Percentiles rank a stretch among this genome's conserved stretches.
phyloP scores from a whole-genome alignment of 177 flowering plant genomes.

The Vitis hybrid region DNA sequence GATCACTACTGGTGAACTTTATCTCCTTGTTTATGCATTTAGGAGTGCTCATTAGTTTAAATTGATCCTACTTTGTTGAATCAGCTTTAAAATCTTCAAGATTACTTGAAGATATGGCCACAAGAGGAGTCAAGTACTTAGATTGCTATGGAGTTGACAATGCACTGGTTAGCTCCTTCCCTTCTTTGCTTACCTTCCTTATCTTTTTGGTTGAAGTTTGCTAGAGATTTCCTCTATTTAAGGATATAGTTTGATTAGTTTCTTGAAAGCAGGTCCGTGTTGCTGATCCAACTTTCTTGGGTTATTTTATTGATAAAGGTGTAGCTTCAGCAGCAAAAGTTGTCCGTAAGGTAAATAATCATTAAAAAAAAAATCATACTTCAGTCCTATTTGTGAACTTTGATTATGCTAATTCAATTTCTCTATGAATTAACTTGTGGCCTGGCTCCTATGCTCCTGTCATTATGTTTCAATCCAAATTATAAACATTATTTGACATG shows the following conservation, averaged over 20 bases:
- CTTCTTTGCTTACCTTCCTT: neutral
- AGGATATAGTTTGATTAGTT: constrained; percentile 10
- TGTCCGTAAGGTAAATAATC: constrained; percentile 75
- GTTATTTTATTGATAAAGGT: constrained; percentile 91
- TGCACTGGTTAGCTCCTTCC: constrained; percentile 60
- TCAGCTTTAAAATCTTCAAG: constrained; percentile 81
- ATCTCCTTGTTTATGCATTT: neutral
- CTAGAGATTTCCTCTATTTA: neutral
- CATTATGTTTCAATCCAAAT: no score
- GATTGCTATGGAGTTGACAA: constrained; percentile 99
- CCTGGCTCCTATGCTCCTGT: no score
- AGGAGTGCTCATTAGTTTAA: constrained; percentile 3
- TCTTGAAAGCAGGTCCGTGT: constrained; percentile 78
- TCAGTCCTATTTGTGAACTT: neutral
- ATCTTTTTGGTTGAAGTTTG: constrained; percentile 1
- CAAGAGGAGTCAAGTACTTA: constrained; percentile 75
- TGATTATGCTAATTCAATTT: no score
- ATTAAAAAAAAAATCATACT: neutral
- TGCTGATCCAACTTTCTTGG: constrained; percentile 94
- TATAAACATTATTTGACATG: no score
- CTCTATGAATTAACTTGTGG: no score
- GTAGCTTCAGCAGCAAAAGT: constrained; percentile 94
- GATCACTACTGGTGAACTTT: neutral
- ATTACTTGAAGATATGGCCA: constrained; percentile 90
- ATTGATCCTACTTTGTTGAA: constrained; percentile 10